Percentiles rank a stretch among this genome's conserved stretches.
Evolutionary conservation across 2,329 filamentous ascomycete species (phyloP).

Genomic region (Aspergillus costaricaensis): DNA sequence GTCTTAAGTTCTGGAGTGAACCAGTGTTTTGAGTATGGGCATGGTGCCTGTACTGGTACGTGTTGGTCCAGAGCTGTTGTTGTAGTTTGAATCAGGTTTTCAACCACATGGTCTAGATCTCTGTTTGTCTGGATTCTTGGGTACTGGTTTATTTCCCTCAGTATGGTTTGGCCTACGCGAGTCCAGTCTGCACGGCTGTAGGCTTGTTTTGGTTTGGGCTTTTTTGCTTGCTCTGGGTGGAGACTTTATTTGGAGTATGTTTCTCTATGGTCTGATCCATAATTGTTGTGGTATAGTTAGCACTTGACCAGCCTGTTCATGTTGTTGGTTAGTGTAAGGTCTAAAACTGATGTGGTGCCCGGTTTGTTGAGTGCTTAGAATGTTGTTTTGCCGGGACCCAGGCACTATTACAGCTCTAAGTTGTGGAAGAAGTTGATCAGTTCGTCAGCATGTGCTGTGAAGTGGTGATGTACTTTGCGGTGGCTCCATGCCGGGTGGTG

Average conservation of each 20-base stretch:
- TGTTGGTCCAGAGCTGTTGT: conserved; percentile 14
- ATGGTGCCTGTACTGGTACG: conserved; percentile 12
- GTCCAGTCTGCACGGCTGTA: conserved; percentile 18
- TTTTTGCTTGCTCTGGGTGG: background rate
- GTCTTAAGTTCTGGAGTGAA: conserved; percentile 28
- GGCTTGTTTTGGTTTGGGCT: conserved; percentile 13
- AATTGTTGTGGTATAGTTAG: conserved; percentile 27
- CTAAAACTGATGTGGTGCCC: conserved; percentile 15
- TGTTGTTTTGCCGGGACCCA: conserved; percentile 8
- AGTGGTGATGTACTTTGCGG: conserved; percentile 8
- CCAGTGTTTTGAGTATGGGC: conserved; percentile 28
- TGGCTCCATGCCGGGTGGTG: conserved; percentile 15
- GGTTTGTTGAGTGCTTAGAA: conserved; percentile 14
- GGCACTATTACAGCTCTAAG: conserved; percentile 9
- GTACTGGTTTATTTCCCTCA: conserved; percentile 8
- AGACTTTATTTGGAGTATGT: conserved; percentile 26
- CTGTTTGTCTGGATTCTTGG: conserved; percentile 9
- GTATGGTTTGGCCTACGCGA: conserved; percentile 13
- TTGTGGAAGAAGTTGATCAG: conserved; percentile 14
- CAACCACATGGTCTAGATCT: conserved; percentile 10
- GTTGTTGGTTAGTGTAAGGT: conserved; percentile 20
- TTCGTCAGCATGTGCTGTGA: conserved; percentile 13
- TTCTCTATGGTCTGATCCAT: conserved; percentile 24
- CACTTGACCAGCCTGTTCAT: conserved; percentile 21
- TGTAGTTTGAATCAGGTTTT: conserved; percentile 1